phyloP scores from a whole-genome alignment of 176 grass and related monocot genomes.

The Rhynchospora pubera region DNA sequence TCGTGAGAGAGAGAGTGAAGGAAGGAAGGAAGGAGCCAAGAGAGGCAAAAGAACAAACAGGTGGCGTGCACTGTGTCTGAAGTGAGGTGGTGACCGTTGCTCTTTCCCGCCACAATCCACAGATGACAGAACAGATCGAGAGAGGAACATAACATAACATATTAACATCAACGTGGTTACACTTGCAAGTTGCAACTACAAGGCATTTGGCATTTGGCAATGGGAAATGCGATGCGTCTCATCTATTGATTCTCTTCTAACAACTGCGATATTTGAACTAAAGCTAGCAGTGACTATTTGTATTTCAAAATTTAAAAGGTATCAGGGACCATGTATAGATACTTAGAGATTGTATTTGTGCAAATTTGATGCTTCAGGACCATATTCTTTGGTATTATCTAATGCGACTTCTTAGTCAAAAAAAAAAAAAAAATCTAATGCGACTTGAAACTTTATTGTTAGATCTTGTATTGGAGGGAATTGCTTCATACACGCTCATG shows the following conservation, averaged over 20 bases:
- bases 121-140: no score
- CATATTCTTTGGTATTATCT: neutral
- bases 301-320: neutral
- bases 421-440: no score
- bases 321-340: neutral
- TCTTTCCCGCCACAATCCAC: constrained; percentile 6
- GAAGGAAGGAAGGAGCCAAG: neutral
- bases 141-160: no score
- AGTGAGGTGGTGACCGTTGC: constrained; percentile 3
- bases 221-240: neutral
- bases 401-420: neutral
- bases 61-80: neutral
- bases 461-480: neutral
- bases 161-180: no score
- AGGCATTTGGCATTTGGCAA: no score
- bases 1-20: neutral
- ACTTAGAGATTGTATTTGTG: neutral
- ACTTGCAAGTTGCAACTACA: no score
- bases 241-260: neutral
- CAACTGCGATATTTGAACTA: neutral
- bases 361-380: neutral
- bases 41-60: constrained; percentile 22
- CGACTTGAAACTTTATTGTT: neutral
- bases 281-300: neutral
- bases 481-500: no score